Base-by-base conservation (phyloP, 352 stramenopile species). In the Globisporangium paddicum region DNA sequence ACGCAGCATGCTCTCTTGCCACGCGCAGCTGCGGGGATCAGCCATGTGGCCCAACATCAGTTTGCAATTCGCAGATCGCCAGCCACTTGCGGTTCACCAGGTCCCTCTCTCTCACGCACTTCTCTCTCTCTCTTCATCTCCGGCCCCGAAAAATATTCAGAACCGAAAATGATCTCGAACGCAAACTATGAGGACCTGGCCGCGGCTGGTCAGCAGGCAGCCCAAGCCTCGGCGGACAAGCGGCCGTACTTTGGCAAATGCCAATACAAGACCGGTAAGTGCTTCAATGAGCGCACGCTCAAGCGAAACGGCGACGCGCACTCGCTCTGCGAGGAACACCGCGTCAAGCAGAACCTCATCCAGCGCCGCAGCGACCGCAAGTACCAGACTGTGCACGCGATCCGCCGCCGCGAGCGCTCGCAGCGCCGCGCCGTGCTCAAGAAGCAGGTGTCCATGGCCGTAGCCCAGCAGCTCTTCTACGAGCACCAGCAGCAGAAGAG, bases 221-320 rank as follows among this genome's bases (percentile, higher is more conserved):
- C n/a, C n/a, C 50, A 30, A 64, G 41, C 6, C 34, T 26, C 26
- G 16, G 55, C 34, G 19, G 25, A 7, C 28, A 56, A 61, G 32
- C 74, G 79, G 0, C 49, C 66, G 42, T 89, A 89, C 68, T 77
- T 77, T 26, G 82, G 82, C 66, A 94, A 92, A 63, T 95, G 82
- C 62, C 77, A 90, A 67, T 95, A 95, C 77, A 91, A 95, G 63
- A 92, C 85, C 26, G 81, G 85, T 68, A 95, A 95, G 63, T 95
- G 85, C 67, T 89, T 89, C 59, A 95, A 95, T 48, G 82, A 93
- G 61, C 82, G 85, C 57, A 88, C 85, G 23, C 71, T 90, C 63
- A 93, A 93, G 75, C 81, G 81, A 67, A 93, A 92, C 40, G 85
- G 85, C 42, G 74, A 92, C 46, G 79, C 73, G 6, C 85, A 95